Percentiles rank a stretch among this genome's conserved stretches.
phyloP scores from a whole-genome alignment of 192 early-diverging fungal species.

The Entomortierella chlamydospora region DNA sequence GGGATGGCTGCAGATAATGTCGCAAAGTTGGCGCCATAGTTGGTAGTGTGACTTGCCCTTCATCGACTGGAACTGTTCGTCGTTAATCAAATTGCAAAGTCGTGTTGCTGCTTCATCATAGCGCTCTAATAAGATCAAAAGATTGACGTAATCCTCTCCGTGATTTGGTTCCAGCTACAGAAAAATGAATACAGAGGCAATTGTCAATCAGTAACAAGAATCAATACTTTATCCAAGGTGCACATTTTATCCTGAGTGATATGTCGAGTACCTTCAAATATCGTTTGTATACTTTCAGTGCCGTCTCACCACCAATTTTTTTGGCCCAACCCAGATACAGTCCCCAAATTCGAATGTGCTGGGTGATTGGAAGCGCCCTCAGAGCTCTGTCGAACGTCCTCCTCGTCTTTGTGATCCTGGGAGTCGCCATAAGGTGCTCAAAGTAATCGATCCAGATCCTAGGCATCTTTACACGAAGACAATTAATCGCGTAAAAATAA shows the following conservation, averaged over 20 bases:
- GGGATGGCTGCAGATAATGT: conserved; percentile 81
- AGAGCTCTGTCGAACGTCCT: conserved; percentile 93
- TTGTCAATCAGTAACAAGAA: not conserved
- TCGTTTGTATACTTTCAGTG: conserved; percentile 81
- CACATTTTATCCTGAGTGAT: no score
- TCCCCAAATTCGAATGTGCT: conserved; percentile 92
- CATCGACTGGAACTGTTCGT: conserved; percentile 73
- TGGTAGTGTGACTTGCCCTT: conserved; percentile 78
- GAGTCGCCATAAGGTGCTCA: conserved; percentile 75
- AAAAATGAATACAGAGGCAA: not conserved
- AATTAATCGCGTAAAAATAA: not conserved
- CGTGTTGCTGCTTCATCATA: conserved; percentile 84
- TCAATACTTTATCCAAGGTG: not conserved
- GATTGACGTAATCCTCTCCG: conserved; percentile 80
- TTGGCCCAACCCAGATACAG: conserved; percentile 86
- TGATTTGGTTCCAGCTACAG: conserved; percentile 78
- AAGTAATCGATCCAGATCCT: conserved; percentile 90
- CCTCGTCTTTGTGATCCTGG: conserved; percentile 75
- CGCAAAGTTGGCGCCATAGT: conserved; percentile 88
- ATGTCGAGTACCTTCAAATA: conserved; percentile 73
- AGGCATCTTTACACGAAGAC: conserved; percentile 73
- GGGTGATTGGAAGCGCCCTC: conserved; percentile 90
- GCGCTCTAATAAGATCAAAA: conserved; percentile 70
- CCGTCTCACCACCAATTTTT: conserved; percentile 82
- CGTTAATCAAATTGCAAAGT: conserved; percentile 79